A percentile compares a stretch with the other conserved stretches of the same genome.
Evolutionary conservation across 805 yeast genomes (phyloP).

Genomic region (Schizosaccharomyces lindneri): DNA sequence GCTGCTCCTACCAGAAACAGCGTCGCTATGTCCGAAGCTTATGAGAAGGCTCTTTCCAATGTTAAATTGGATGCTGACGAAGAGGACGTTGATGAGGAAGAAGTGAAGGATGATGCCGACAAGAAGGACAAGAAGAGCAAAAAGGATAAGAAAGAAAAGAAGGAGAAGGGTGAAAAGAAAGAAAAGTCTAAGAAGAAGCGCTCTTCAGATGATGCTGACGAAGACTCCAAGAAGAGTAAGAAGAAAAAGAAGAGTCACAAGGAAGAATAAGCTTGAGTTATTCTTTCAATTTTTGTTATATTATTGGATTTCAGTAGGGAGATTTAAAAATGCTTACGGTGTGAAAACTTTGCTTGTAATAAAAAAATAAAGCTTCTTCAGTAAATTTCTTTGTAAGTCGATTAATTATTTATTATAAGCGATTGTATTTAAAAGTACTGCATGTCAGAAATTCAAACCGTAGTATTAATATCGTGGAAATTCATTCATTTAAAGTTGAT

Average conservation of each 20-base stretch:
- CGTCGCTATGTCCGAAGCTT: conserved; percentile 81
- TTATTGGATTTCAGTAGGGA: no score
- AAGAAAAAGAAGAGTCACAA: not conserved
- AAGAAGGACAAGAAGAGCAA: conserved; percentile 1
- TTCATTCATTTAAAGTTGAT: no score
- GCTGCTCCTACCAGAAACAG: conserved; percentile 88
- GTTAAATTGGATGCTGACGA: not conserved
- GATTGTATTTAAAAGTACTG: no score
- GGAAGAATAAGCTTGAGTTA: not conserved
- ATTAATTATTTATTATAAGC: no score
- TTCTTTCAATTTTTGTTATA: no score
- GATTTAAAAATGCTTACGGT: no score
- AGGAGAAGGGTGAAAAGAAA: conserved; percentile 2
- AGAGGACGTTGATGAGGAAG: not conserved
- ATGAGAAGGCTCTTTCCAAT: conserved; percentile 25
- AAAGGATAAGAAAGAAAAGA: conserved; percentile 3
- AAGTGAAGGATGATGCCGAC: not conserved
- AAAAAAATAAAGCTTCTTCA: no score
- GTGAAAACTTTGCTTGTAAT: no score
- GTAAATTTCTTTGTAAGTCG: no score
- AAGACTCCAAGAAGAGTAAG: not conserved
- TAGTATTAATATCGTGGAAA: no score
- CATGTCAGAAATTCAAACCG: no score
- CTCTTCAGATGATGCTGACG: not conserved
- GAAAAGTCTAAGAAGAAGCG: conserved; percentile 2